Percentiles rank a stretch among this genome's conserved stretches.
These are phyloP conservation scores for Fragaria iinumae DNA, from an alignment of 306 rosid species.

Conservation along the genomic window DNA sequence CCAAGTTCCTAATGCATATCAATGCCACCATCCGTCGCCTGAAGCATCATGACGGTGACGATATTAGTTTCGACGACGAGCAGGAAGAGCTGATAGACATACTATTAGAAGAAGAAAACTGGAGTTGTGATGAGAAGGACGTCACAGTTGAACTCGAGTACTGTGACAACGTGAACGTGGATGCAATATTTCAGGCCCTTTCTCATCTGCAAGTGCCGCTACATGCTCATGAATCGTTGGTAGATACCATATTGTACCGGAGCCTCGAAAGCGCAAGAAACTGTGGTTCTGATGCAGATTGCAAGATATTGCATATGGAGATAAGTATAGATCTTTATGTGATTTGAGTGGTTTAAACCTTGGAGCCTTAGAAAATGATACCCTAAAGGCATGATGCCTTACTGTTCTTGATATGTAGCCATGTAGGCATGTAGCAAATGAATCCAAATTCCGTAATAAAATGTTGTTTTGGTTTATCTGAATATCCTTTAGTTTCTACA, in stretches of 20 bases:
- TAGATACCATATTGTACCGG: neutral
- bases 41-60: neutral
- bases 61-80: neutral
- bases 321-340: neutral
- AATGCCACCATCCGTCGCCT: neutral
- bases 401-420: neutral
- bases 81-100: neutral
- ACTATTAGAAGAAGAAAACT: neutral
- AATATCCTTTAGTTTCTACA: too few species aligned
- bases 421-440: too few species aligned
- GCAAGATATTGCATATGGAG: neutral
- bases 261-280: neutral
- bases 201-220: neutral
- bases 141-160: neutral
- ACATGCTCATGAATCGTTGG: neutral
- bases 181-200: neutral
- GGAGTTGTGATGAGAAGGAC: neutral
- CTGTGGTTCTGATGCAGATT: neutral
- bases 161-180: neutral
- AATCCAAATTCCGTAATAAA: too few species aligned
- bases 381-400: neutral
- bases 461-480: too few species aligned
- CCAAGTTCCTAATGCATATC: neutral
- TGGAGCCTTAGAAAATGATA: too few species aligned
- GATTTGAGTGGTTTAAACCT: neutral